Percentiles rank a stretch among this genome's conserved stretches.
These are phyloP conservation scores for Cryptosporidium meleagridis DNA, from an alignment of 169 alveolate genomes.

Conservation along the genomic window DNA sequence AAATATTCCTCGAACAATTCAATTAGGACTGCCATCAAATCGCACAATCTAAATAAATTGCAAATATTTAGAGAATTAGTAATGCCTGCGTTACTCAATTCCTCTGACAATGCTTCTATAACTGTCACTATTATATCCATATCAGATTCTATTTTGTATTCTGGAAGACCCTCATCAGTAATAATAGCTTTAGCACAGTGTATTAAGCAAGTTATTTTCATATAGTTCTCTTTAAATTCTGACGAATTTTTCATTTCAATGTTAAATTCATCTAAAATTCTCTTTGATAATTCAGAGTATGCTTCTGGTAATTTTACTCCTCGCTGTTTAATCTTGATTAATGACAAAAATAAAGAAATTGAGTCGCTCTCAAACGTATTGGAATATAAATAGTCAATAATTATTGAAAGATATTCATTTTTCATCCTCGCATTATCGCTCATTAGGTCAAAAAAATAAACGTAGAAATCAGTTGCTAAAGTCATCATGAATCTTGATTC, in stretches of 20 bases:
- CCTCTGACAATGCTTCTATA: not conserved
- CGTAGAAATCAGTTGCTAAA: slow-evolving; percentile 8
- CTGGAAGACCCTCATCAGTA: not conserved
- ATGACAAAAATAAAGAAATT: slow-evolving; percentile 1
- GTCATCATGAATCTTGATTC: not conserved
- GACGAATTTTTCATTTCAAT: not conserved
- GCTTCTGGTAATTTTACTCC: not conserved
- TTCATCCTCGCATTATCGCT: not conserved
- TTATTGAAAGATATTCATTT: not conserved
- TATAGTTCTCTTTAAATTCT: not conserved
- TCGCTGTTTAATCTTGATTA: not conserved
- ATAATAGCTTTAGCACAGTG: not conserved
- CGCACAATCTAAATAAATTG: not conserved
- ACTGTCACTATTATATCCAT: not conserved
- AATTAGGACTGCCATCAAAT: not conserved
- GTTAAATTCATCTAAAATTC: not conserved
- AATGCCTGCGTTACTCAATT: not conserved
- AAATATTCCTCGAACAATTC: not conserved
- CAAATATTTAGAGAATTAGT: not conserved
- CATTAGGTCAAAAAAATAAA: slow-evolving; percentile 1
- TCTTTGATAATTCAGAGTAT: not conserved
- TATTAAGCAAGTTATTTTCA: not conserved
- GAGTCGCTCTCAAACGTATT: not conserved
- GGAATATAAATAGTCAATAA: not conserved
- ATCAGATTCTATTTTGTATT: not conserved